A percentile compares a stretch with the other conserved stretches of the same genome.
phyloP scores from a whole-genome alignment of 1,284 basidiomycete species.

The Austroboletus sp. region DNA sequence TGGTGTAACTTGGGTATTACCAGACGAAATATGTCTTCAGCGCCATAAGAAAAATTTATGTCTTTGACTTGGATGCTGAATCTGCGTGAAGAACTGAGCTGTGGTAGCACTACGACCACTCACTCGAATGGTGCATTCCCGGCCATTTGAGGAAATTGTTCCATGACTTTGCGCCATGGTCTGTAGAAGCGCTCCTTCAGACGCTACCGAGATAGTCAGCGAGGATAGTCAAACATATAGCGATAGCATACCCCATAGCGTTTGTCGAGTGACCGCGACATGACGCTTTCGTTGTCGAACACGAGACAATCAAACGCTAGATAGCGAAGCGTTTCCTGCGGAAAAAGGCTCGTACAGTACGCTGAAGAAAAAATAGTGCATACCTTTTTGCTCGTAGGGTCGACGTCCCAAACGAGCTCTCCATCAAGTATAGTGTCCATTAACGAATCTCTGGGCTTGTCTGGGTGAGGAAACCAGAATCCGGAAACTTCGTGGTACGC shows the following conservation, averaged over 20 bases:
- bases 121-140: slow-evolving; percentile 79
- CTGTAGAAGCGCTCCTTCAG: slow-evolving; percentile 77
- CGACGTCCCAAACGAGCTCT: slow-evolving; percentile 88
- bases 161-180: slow-evolving; percentile 70
- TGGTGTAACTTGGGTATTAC: slow-evolving; percentile 88
- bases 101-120: slow-evolving; percentile 28
- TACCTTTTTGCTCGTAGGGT: slow-evolving; percentile 66
- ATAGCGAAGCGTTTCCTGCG: slow-evolving; percentile 71
- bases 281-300: slow-evolving; percentile 79
- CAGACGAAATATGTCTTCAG: slow-evolving; percentile 77
- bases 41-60: slow-evolving; percentile 84
- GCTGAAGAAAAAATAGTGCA: slow-evolving; percentile 16
- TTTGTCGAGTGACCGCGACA: slow-evolving; percentile 74
- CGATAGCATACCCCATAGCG: slow-evolving; percentile 75
- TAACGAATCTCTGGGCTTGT: slow-evolving; percentile 57
- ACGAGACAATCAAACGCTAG: slow-evolving; percentile 93
- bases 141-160: slow-evolving; percentile 60
- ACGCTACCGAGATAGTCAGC: slow-evolving; percentile 47
- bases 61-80: slow-evolving; percentile 78
- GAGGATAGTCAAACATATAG: background rate
- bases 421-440: slow-evolving; percentile 86
- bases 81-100: slow-evolving; percentile 10
- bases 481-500: slow-evolving; percentile 69
- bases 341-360: slow-evolving; percentile 1
- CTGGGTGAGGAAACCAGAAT: slow-evolving; percentile 85